These are phyloP conservation scores for Aspergillus luchuensis DNA, from an alignment of 2,329 filamentous ascomycete species.

Conservation along the genomic window DNA sequence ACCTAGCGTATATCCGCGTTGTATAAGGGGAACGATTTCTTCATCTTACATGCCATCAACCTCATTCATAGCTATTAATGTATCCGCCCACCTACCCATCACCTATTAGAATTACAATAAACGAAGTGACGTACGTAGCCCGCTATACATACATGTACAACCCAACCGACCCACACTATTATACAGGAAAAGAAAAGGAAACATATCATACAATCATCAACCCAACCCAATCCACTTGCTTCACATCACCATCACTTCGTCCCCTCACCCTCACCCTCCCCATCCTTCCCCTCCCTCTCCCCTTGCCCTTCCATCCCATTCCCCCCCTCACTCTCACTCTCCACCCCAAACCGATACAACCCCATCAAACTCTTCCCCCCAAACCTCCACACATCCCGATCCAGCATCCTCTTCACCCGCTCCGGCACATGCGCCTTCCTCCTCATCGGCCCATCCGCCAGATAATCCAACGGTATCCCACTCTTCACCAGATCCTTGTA, in stretches of 20 bases:
- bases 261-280: not conserved
- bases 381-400: slow-evolving; percentile 23
- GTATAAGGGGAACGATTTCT: slow-evolving; percentile 1
- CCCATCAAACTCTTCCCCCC: slow-evolving; percentile 31
- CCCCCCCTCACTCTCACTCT: slow-evolving; percentile 3
- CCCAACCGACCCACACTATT: not conserved
- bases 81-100: not conserved
- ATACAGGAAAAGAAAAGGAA: not conserved
- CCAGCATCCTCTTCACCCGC: slow-evolving; percentile 23
- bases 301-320: not conserved
- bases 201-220: not conserved
- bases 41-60: not conserved
- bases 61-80: not conserved
- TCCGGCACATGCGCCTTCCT: slow-evolving; percentile 26
- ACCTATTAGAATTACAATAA: not conserved
- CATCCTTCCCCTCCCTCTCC: not conserved
- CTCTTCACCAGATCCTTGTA: slow-evolving; percentile 34
- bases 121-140: not conserved
- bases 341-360: slow-evolving; percentile 12
- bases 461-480: slow-evolving; percentile 29
- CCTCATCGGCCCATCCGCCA: slow-evolving; percentile 37
- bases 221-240: not conserved
- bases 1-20: slow-evolving; percentile 35
- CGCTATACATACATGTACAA: not conserved
- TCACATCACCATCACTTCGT: not conserved